Conservation (phyloP, 208 protist genomes). For the Acanthamoeba castellanii region DNA sequence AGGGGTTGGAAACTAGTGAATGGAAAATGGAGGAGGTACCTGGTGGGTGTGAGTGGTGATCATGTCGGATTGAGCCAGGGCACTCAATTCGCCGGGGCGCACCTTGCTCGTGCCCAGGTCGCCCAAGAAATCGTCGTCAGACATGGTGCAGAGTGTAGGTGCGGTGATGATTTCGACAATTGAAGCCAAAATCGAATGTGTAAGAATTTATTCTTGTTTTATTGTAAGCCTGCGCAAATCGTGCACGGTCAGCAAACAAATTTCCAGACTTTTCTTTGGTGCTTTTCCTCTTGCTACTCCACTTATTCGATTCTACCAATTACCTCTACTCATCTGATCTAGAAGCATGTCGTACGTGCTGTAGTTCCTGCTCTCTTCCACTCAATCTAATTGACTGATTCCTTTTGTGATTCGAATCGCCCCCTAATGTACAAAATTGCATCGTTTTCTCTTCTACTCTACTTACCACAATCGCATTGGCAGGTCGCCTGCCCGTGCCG, state of each 20-base stretch:
- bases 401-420: too few species aligned
- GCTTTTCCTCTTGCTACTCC: not conserved
- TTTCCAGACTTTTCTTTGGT: not conserved
- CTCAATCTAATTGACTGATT: too few species aligned
- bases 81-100: not conserved
- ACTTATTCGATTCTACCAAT: too few species aligned
- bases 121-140: conserved; percentile 12
- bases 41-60: conserved; percentile 57
- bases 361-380: too few species aligned
- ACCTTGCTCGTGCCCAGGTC: not conserved
- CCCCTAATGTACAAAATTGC: too few species aligned
- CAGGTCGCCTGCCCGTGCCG: not conserved
- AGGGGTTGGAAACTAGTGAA: too few species aligned
- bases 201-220: not conserved
- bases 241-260: not conserved
- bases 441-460: too few species aligned
- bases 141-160: not conserved
- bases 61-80: conserved; percentile 6
- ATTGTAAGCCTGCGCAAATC: not conserved
- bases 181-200: not conserved
- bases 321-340: too few species aligned
- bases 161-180: not conserved
- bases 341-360: too few species aligned
- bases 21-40: not conserved
- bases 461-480: not conserved